Conservation (phyloP, 2,329 filamentous ascomycete species). For the Aspergillus ibericus region DNA sequence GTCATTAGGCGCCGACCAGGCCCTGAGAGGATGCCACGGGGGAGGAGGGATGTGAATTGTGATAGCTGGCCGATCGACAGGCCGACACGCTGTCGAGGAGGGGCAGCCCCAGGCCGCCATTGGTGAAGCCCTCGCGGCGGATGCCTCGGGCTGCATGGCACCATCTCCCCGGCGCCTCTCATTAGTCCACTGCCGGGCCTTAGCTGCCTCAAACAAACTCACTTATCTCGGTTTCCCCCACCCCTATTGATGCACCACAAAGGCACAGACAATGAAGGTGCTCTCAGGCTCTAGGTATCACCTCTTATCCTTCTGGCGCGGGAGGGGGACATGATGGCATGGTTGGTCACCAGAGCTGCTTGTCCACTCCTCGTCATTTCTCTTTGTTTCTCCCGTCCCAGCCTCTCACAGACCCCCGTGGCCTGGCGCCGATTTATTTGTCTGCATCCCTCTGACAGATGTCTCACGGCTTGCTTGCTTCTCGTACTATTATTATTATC, state of each 20-base stretch:
- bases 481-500: neutral
- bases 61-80: conserved; percentile 23
- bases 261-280: too few species aligned
- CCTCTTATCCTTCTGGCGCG: neutral
- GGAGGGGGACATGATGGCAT: neutral
- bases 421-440: neutral
- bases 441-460: neutral
- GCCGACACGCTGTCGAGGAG: conserved; percentile 18
- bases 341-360: conserved; percentile 2
- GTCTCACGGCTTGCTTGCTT: neutral
- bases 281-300: neutral
- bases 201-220: neutral
- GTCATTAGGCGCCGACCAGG: conserved; percentile 24
- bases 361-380: conserved; percentile 1
- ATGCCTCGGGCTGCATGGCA: neutral
- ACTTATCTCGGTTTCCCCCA: too few species aligned
- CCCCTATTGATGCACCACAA: too few species aligned
- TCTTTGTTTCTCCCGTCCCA: conserved; percentile 2
- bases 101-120: neutral
- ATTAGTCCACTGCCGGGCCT: neutral
- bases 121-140: neutral
- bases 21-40: neutral
- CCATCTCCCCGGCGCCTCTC: neutral
- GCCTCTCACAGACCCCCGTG: neutral
- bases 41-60: conserved; percentile 13